Evolutionary conservation across 441 rosid genomes (phyloP), one percentile per base, ranked within the genome.

Genomic region (Manihot esculenta): DNA sequence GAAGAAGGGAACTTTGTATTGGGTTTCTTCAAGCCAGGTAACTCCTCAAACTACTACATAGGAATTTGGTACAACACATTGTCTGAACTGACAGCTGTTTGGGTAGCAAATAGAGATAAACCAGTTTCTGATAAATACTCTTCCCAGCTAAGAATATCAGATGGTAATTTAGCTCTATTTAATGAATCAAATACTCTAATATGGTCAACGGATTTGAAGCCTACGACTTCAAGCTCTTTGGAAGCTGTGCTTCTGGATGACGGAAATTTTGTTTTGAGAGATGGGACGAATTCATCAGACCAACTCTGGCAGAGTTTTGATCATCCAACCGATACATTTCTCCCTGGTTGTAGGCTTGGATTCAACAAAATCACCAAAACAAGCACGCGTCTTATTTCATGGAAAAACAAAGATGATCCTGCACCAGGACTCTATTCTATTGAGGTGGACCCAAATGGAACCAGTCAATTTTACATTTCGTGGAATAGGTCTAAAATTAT

Each of bases 351-450:
- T 0, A 89, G 79, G 70, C 13, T 91, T 41, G 82, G 81, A 60
- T 3, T 72, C 78, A 63, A 85, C 66, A 88, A 80, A 77, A 77
- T 51, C 62, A 82, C 75, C 54, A 72, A 73, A 0, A 61, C 4
- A 38, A 82, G 66, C 53, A 80, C 81, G 63, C 68, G 7, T 27
- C 88, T 90, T 33, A 76, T 73, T 8, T 88, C 89, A 0, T 87
- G 93, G 92, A 90, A 74, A 74, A 88, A 65, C 76, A 26, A 0
- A 0, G 87, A 80, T 0, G 84, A 90, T 14, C 90, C 96, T 21
- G 77, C 89, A 51, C 82, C 83, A 2, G 97, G 95, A 66, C 84
- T 77, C 44, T 91, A 82, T 77, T 84, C 93, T 50, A 82, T 89
- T 1, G 79, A 81, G 80, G 82, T 85, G 0, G 77, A 83, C n/a